phyloP scores from a whole-genome alignment of 148 eudicot genomes.

The Rhododendron williamsianum region DNA sequence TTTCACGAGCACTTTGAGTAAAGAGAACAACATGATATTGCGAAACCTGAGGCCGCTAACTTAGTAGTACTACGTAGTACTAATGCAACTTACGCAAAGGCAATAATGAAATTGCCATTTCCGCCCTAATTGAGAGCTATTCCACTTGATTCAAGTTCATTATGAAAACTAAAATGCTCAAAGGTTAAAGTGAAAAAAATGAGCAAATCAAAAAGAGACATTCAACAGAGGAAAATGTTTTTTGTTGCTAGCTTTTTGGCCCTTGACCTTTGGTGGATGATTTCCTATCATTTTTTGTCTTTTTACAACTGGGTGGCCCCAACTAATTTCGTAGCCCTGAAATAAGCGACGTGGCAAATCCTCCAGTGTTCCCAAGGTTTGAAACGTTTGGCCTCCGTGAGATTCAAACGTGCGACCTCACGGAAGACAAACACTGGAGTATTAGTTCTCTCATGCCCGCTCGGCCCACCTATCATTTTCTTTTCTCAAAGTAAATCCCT shows the following conservation, averaged over 20 bases:
- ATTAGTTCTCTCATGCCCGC: neutral
- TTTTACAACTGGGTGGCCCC: neutral
- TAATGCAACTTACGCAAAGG: neutral
- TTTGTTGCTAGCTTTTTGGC: neutral
- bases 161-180: neutral
- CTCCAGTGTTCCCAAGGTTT: too few relatives aligned
- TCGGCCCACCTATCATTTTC: neutral
- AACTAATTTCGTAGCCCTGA: neutral
- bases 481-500: neutral
- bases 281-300: neutral
- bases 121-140: neutral
- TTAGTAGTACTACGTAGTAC: neutral
- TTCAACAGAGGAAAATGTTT: neutral
- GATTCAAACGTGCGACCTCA: neutral
- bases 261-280: neutral
- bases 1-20: conserved; percentile 2
- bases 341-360: too few relatives aligned
- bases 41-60: neutral
- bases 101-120: neutral
- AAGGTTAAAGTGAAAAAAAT: neutral
- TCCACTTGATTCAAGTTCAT: neutral
- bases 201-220: neutral
- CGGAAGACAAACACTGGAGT: neutral
- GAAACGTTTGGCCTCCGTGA: too few relatives aligned
- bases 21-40: neutral